Evolutionary conservation across 805 yeast species (phyloP).

Genomic region (Saturnispora hagleri): DNA sequence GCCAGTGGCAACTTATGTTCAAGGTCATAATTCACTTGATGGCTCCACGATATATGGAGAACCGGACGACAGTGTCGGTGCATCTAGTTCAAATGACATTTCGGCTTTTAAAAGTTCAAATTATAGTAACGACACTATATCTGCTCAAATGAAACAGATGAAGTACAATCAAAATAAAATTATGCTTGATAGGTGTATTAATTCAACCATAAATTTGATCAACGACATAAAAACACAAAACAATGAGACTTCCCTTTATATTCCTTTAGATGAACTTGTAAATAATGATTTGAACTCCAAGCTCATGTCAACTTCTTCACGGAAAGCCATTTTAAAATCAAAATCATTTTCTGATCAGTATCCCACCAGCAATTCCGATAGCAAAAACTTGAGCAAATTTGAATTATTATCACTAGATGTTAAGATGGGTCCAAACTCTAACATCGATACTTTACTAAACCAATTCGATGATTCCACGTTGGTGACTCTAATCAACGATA

Average conservation of each 20-base stretch:
- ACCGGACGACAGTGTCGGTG: slow-evolving; percentile 4
- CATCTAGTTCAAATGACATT: background rate
- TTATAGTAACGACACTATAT: background rate
- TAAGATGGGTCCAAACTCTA: slow-evolving; percentile 38
- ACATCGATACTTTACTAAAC: slow-evolving; percentile 36
- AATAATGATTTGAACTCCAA: slow-evolving; percentile 19
- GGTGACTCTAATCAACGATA: slow-evolving; percentile 60
- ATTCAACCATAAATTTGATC: slow-evolving; percentile 42
- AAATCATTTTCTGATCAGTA: slow-evolving; percentile 21
- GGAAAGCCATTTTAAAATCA: slow-evolving; percentile 42
- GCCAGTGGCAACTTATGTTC: slow-evolving; percentile 16
- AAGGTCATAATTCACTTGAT: slow-evolving; percentile 18
- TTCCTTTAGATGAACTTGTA: slow-evolving; percentile 35
- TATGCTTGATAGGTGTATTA: slow-evolving; percentile 53
- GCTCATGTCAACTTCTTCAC: slow-evolving; percentile 42
- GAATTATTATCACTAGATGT: slow-evolving; percentile 55
- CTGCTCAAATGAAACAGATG: slow-evolving; percentile 36
- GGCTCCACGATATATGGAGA: slow-evolving; percentile 24
- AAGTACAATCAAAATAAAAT: slow-evolving; percentile 68
- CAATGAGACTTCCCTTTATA: slow-evolving; percentile 48
- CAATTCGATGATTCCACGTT: slow-evolving; percentile 59
- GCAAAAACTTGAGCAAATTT: slow-evolving; percentile 29
- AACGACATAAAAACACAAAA: slow-evolving; percentile 48
- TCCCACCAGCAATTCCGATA: background rate
- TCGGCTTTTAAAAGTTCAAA: background rate